Evolutionary conservation across 345 rosid species (phyloP), one percentile per base, ranked within the genome.

Genomic region (Lepidium sativum): DNA sequence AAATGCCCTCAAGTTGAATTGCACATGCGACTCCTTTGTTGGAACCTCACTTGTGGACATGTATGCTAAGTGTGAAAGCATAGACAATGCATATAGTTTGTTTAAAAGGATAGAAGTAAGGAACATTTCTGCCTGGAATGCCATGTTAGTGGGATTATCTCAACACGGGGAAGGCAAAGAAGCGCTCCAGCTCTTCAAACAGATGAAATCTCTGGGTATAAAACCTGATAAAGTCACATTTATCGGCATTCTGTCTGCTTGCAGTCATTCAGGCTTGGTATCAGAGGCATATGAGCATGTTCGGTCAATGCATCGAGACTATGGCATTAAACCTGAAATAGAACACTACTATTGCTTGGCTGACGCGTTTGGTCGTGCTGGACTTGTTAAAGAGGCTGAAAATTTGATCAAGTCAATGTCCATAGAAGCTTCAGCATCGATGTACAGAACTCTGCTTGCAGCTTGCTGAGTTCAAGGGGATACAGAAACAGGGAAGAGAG

Each of bases 41-140:
- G 81, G 67, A 33, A 84, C 86, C 51, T 80, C 86, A 27, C 81
- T 87, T 17, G 68, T 84, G 12, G 85, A 84, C 65, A 84, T 87
- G 90, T 87, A 87, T 77, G 86, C 85, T 8, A 87, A 87, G 72
- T 84, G 90, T 6, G 88, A 88, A 14, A 68, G 59, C 75, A 82
- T 87, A 48, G 80, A 81, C 54, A 81, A 80, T 34, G 86, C 88
- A 9, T 80, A 77, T 50, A 8, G 25, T 32, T 72, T 80, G 37
- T 84, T 84, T 72, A 78, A 50, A 70, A 71, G 63, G 62, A 75
- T 81, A 65, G 48, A 77, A 2, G 35, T 48, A 34, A 67, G 77
- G 33, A 78, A 74, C 60, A 63, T 69, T 47, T 68, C 67, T 37
- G 52, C 67, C 40, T 84, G 84, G 84, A 84, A 82, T 63, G 83